Conservation (phyloP, 495 filamentous ascomycete species). For the Aspergillus coremiiformis region DNA sequence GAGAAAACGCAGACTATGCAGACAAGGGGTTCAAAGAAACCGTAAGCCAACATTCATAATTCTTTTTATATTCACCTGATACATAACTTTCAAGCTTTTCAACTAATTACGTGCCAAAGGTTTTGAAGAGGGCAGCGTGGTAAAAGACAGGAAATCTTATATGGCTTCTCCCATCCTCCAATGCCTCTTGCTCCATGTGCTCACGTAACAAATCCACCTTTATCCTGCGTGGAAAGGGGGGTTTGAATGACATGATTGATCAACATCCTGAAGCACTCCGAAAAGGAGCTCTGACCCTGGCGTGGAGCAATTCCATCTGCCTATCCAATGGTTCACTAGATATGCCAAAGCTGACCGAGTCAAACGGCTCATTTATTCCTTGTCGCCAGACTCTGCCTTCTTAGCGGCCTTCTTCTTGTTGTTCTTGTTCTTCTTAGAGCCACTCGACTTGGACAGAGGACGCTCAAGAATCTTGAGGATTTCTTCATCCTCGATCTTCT, state of each 20-base stretch:
- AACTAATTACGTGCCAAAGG: slow-evolving; percentile 1
- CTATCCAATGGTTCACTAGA: slow-evolving; percentile 9
- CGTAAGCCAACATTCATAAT: not conserved
- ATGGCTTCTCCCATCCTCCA: not conserved
- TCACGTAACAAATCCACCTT: not conserved
- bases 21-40: not conserved
- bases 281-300: slow-evolving; percentile 4
- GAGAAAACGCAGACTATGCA: not conserved
- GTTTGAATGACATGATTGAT: slow-evolving; percentile 2
- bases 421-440: slow-evolving; percentile 66
- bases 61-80: not conserved
- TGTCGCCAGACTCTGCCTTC: slow-evolving; percentile 55
- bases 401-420: slow-evolving; percentile 91
- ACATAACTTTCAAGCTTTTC: slow-evolving; percentile 3
- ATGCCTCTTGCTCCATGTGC: not conserved
- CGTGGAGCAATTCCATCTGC: slow-evolving; percentile 5
- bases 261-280: slow-evolving; percentile 2
- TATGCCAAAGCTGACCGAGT: slow-evolving; percentile 6
- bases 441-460: slow-evolving; percentile 67
- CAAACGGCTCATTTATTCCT: slow-evolving; percentile 42
- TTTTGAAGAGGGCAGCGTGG: not conserved
- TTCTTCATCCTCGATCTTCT: slow-evolving; percentile 96
- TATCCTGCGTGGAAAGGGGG: not conserved
- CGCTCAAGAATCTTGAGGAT: slow-evolving; percentile 87
- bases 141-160: slow-evolving; percentile 2